These are phyloP conservation scores for Neonectria neomacrospora DNA, from an alignment of 2,329 filamentous ascomycete species.

Conservation along the genomic window DNA sequence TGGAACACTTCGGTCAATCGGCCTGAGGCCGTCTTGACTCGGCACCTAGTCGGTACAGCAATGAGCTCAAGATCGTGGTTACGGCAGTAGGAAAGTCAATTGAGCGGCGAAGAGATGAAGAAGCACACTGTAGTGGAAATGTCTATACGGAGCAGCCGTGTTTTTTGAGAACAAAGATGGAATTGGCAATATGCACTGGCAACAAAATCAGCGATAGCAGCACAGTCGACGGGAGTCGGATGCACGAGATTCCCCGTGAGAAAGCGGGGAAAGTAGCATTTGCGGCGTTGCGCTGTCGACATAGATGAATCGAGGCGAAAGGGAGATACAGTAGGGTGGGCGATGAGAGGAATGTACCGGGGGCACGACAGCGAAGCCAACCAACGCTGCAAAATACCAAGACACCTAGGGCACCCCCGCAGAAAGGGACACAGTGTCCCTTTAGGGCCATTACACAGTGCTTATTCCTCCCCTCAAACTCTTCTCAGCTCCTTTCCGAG, in stretches of 20 bases:
- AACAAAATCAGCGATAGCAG: not conserved
- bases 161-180: not conserved
- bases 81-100: slow-evolving; percentile 5
- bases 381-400: not conserved
- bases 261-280: slow-evolving; percentile 42
- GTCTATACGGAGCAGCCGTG: not conserved
- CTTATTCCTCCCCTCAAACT: not conserved
- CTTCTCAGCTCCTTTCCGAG: not conserved
- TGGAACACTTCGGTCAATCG: not conserved
- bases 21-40: slow-evolving; percentile 6
- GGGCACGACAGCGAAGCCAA: not conserved
- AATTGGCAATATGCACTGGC: not conserved
- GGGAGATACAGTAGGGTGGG: slow-evolving; percentile 14
- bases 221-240: not conserved
- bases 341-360: slow-evolving; percentile 1
- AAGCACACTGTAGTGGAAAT: not conserved
- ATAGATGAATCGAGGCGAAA: slow-evolving; percentile 13
- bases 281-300: slow-evolving; percentile 24
- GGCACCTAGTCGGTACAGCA: not conserved
- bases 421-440: slow-evolving; percentile 1
- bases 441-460: slow-evolving; percentile 1
- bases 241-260: slow-evolving; percentile 9
- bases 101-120: not conserved
- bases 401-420: not conserved
- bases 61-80: not conserved